phyloP scores from a whole-genome alignment of 1,139 yeast genomes.

The Candida tropicalis region DNA sequence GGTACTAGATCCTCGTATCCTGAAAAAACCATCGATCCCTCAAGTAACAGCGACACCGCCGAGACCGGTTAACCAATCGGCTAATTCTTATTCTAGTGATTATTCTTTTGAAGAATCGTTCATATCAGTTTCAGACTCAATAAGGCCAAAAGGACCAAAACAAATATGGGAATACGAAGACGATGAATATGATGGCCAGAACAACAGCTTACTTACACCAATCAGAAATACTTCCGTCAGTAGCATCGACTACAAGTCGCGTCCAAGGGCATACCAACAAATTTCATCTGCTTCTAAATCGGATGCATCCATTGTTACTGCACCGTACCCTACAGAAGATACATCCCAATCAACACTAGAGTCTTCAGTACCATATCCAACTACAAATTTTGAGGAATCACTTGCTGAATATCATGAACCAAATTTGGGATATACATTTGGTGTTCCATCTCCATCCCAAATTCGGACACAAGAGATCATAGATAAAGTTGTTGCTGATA shows the following conservation, averaged over 20 bases:
- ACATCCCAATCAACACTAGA: background rate
- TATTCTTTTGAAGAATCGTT: conserved; percentile 19
- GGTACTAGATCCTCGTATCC: background rate
- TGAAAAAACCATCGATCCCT: background rate
- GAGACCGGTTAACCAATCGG: background rate
- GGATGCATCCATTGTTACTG: conserved; percentile 1
- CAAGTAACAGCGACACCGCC: conserved; percentile 1
- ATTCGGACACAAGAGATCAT: conserved; percentile 13
- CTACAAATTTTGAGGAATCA: conserved; percentile 13
- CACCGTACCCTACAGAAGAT: conserved; percentile 14
- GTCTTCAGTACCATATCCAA: conserved; percentile 13
- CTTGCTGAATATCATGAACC: conserved; percentile 7
- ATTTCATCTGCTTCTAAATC: conserved; percentile 15
- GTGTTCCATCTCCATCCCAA: conserved; percentile 12
- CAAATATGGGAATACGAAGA: conserved; percentile 38
- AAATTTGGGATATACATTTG: conserved; percentile 6
- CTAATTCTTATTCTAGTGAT: conserved; percentile 8
- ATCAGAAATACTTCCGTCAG: background rate
- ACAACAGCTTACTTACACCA: background rate
- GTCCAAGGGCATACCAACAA: conserved; percentile 16
- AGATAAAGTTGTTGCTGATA: conserved; percentile 8
- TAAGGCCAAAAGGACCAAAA: conserved; percentile 48
- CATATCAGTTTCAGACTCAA: conserved; percentile 27
- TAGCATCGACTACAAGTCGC: conserved; percentile 4
- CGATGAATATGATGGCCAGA: background rate